phyloP scores from a whole-genome alignment of 345 rosid species.

The Salix caprea region DNA sequence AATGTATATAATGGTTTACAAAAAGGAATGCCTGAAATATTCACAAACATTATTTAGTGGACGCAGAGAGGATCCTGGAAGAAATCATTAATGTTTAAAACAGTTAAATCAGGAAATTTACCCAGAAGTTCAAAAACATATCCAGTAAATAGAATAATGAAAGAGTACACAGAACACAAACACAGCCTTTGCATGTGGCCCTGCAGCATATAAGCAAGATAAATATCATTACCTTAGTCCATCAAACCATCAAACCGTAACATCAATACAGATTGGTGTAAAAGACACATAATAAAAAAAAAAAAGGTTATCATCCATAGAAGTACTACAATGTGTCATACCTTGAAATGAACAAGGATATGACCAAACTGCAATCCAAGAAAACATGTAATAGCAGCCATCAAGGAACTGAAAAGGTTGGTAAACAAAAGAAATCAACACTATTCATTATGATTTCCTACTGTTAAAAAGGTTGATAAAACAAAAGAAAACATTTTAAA shows the following conservation, averaged over 20 bases:
- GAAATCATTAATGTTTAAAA: neutral
- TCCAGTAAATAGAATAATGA: slow-evolving; percentile 36
- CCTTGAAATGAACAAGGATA: slow-evolving; percentile 43
- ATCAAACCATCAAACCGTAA: neutral
- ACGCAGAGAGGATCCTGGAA: neutral
- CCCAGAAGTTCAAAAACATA: slow-evolving; percentile 39
- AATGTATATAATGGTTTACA: slow-evolving; percentile 50
- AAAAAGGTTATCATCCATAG: neutral
- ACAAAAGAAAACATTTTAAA: neutral
- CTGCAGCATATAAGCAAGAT: slow-evolving; percentile 26
- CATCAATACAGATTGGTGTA: neutral
- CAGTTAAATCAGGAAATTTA: slow-evolving; percentile 12
- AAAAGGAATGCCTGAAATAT: slow-evolving; percentile 47
- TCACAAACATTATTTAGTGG: neutral
- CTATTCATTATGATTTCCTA: neutral
- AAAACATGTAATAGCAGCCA: slow-evolving; percentile 54
- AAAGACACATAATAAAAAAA: neutral
- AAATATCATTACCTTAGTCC: neutral
- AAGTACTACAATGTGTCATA: slow-evolving; percentile 10
- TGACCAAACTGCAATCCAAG: slow-evolving; percentile 58
- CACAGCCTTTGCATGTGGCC: slow-evolving; percentile 33
- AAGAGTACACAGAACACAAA: slow-evolving; percentile 40
- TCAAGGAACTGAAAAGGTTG: slow-evolving; percentile 41
- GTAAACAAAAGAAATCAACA: slow-evolving; percentile 12
- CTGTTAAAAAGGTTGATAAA: slow-evolving; percentile 21